phyloP scores from a whole-genome alignment of 176 grass and related monocot species.

The Ensete glaucum region DNA sequence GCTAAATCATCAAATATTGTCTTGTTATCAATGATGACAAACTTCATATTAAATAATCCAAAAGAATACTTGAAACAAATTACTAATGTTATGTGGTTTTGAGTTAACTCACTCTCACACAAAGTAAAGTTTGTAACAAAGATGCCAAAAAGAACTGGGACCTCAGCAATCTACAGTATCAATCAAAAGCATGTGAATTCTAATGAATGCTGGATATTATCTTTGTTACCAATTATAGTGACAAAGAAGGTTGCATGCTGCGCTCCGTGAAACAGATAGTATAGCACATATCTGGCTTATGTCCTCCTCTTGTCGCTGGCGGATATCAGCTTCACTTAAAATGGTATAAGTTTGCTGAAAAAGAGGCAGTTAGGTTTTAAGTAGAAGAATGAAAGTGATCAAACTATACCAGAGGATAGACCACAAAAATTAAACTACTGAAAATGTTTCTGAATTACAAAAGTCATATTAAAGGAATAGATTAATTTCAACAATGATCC shows the following conservation, averaged over 20 bases:
- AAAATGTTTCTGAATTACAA: not conserved
- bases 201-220: not conserved
- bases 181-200: not conserved
- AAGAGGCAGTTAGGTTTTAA: not conserved
- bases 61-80: no score
- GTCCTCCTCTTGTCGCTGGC: not conserved
- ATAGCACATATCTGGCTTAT: not conserved
- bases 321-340: slow-evolving; percentile 7
- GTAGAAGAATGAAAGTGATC: not conserved
- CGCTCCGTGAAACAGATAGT: not conserved
- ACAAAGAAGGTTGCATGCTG: not conserved
- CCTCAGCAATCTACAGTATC: not conserved
- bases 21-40: not conserved
- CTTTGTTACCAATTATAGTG: slow-evolving; percentile 5
- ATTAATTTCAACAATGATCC: not conserved
- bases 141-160: not conserved
- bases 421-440: not conserved
- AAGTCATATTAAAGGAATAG: not conserved
- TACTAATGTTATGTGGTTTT: not conserved
- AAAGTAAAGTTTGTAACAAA: not conserved
- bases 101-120: not conserved
- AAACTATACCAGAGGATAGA: not conserved
- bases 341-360: not conserved
- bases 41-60: no score
- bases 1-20: not conserved